Evolutionary conservation across 352 stramenopile species (phyloP).

Genomic region (Globisporangium iwayamae): DNA sequence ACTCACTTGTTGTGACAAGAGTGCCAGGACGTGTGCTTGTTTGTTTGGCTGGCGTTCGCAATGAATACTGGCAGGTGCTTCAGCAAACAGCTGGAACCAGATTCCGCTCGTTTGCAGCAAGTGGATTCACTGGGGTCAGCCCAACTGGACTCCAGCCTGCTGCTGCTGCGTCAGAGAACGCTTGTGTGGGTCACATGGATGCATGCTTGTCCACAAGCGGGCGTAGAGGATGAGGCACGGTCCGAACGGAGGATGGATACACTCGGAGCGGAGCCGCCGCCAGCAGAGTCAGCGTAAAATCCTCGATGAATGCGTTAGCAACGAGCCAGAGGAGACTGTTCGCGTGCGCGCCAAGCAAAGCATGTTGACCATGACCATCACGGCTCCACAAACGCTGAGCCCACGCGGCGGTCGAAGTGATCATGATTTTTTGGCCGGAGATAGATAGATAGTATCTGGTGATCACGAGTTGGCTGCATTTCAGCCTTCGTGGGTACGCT

Average conservation of each 20-base stretch:
- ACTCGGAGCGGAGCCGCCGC: neutral
- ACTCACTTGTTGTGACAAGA: neutral
- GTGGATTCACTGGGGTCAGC: neutral
- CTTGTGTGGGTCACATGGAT: neutral
- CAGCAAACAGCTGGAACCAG: neutral
- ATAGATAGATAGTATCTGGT: neutral
- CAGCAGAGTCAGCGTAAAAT: neutral
- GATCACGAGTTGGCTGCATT: neutral
- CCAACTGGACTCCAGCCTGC: neutral
- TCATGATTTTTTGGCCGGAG: neutral
- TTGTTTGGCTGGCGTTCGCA: neutral
- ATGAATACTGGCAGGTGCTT: neutral
- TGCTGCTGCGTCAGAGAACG: neutral
- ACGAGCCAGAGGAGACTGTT: neutral
- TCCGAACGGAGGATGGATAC: conserved; percentile 1
- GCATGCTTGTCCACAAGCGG: neutral
- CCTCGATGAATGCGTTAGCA: neutral
- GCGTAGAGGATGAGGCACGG: neutral
- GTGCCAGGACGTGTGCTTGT: neutral
- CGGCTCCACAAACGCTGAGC: neutral
- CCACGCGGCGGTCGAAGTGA: neutral
- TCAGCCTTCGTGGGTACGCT: neutral
- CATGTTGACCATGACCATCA: neutral
- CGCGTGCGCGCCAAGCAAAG: neutral
- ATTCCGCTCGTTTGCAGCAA: neutral